Percentiles rank a stretch among this genome's conserved stretches.
These are phyloP conservation scores for Plectosphaerella cucumerina DNA, from an alignment of 2,329 filamentous ascomycete genomes.

Conservation along the genomic window DNA sequence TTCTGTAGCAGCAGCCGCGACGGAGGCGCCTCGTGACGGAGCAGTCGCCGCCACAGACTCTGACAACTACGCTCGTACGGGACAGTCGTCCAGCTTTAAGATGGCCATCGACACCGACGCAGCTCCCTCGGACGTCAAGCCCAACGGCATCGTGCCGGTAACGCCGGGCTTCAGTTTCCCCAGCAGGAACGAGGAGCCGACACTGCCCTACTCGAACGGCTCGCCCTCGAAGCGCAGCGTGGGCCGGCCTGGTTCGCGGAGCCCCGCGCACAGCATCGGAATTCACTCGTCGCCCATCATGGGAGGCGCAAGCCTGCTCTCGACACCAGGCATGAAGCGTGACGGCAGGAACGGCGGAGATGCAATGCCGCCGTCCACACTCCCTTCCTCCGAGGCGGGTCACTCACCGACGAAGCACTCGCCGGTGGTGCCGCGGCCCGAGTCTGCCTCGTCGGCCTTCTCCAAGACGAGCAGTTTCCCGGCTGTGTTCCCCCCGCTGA, in stretches of 20 bases:
- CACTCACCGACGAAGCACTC: conserved; percentile 51
- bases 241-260: background rate
- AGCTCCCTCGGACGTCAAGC: background rate
- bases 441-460: conserved; percentile 4
- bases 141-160: background rate
- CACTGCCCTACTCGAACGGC: background rate
- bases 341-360: conserved; percentile 10
- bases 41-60: background rate
- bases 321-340: conserved; percentile 11
- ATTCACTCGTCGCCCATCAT: conserved; percentile 6
- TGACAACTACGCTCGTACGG: background rate
- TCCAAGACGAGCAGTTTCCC: conserved; percentile 17
- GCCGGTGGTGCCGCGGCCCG: conserved; percentile 28
- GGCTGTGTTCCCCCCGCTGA: conserved; percentile 52
- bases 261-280: background rate
- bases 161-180: background rate
- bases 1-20: too few relatives aligned
- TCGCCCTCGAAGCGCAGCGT: background rate
- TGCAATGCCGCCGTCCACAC: conserved; percentile 9
- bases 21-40: too few relatives aligned
- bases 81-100: background rate
- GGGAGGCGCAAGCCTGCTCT: conserved; percentile 8
- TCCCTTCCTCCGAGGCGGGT: conserved; percentile 38
- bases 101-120: background rate
- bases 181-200: background rate